A percentile compares a stretch with the other conserved stretches of the same genome.
phyloP scores from a whole-genome alignment of 1,284 basidiomycete species.

The Microbotryum lychnidis-dioicae region DNA sequence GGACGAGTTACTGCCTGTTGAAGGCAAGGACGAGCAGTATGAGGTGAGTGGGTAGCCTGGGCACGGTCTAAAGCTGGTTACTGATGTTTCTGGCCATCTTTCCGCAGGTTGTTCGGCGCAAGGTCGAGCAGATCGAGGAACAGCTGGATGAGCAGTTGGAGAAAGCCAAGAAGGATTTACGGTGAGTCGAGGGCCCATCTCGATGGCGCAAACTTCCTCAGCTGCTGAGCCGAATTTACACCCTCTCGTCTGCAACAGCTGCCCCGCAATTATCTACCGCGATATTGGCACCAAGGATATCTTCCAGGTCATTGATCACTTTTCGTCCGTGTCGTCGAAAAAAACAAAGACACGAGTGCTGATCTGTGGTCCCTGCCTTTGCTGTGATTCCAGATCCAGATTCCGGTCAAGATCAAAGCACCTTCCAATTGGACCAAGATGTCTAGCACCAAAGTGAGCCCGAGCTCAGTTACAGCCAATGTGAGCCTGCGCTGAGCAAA shows the following conservation, averaged over 20 bases:
- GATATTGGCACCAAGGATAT: slow-evolving; percentile 33
- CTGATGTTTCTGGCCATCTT: neutral
- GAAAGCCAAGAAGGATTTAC: slow-evolving; percentile 53
- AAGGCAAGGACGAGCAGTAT: slow-evolving; percentile 75
- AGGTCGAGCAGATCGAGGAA: slow-evolving; percentile 60
- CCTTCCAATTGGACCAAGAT: slow-evolving; percentile 78
- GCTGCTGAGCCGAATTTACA: neutral
- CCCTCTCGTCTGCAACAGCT: slow-evolving; percentile 8
- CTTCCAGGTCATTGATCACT: slow-evolving; percentile 41
- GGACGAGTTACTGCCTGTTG: slow-evolving; percentile 59
- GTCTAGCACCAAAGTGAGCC: slow-evolving; percentile 63
- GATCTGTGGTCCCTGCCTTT: neutral
- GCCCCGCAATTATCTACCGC: slow-evolving; percentile 3
- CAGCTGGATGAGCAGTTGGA: slow-evolving; percentile 59
- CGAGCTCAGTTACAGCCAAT: neutral
- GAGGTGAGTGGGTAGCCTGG: slow-evolving; percentile 44
- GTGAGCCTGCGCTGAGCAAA: neutral
- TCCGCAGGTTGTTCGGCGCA: slow-evolving; percentile 51
- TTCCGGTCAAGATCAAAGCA: slow-evolving; percentile 53
- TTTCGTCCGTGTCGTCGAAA: neutral
- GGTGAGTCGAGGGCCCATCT: slow-evolving; percentile 41
- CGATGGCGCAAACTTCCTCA: neutral
- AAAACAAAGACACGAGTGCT: neutral
- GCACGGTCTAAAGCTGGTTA: neutral
- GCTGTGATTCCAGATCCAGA: slow-evolving; percentile 57